These are phyloP conservation scores for Westerdykella sp. DNA, from an alignment of 2,329 filamentous ascomycete species.

Conservation along the genomic window DNA sequence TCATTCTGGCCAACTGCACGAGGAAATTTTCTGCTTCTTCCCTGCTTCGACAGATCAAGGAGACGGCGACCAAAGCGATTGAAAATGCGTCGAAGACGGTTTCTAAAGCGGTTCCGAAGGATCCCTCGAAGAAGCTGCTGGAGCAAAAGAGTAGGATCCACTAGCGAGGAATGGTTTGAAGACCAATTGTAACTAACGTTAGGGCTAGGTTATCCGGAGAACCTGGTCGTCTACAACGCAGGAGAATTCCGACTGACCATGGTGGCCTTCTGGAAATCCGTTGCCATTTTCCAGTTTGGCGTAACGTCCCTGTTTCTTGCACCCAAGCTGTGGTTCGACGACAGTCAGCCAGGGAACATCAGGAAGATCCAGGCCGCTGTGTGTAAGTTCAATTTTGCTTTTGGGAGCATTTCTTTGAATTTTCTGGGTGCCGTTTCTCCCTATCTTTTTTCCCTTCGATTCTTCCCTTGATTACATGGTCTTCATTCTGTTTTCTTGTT, in stretches of 20 bases:
- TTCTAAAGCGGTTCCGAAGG: not conserved
- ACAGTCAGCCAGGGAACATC: conserved; percentile 26
- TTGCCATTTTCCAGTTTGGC: conserved; percentile 31
- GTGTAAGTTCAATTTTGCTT: conserved; percentile 15
- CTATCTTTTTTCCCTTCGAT: not conserved
- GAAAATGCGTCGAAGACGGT: conserved; percentile 14
- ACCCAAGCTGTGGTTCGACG: conserved; percentile 29
- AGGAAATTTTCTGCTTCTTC: conserved; percentile 28
- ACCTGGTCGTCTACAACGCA: conserved; percentile 34
- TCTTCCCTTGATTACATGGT: not conserved
- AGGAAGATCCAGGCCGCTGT: conserved; percentile 23
- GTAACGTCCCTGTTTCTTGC: conserved; percentile 26
- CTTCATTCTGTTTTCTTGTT: not conserved
- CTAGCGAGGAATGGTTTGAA: not conserved
- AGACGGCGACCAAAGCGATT: conserved; percentile 12
- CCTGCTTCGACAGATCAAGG: conserved; percentile 13
- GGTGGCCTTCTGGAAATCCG: conserved; percentile 34
- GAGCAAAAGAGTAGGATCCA: not conserved
- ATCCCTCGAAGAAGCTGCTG: not conserved
- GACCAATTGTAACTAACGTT: not conserved
- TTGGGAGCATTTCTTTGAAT: not conserved
- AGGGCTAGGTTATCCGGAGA: conserved; percentile 17
- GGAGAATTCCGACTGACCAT: conserved; percentile 32
- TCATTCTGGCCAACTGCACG: conserved; percentile 22
- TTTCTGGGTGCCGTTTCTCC: not conserved